Percentiles rank a stretch among this genome's conserved stretches.
Evolutionary conservation across 768 basidiomycete species (phyloP).

Genomic region (Gyrodon lividus): DNA sequence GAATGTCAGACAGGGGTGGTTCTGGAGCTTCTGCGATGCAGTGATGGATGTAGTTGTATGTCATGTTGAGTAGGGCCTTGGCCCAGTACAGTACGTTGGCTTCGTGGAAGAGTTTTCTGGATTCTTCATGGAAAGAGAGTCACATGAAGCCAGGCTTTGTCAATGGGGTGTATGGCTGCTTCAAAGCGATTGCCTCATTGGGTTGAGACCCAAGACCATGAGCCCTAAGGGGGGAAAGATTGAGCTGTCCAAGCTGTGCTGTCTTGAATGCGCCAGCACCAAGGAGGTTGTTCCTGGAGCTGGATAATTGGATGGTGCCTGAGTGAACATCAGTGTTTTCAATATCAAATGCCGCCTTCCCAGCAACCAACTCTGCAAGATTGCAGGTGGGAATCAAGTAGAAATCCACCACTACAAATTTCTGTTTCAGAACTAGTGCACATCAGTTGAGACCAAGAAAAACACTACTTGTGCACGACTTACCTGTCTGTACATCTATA

Average conservation of each 20-base stretch:
- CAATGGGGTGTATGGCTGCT: neutral
- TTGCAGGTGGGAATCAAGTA: no score
- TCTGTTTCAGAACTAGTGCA: no score
- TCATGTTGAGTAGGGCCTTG: constrained; percentile 1
- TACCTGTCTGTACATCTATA: no score
- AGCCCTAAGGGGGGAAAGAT: neutral
- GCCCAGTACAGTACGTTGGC: constrained; percentile 14
- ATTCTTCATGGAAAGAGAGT: neutral
- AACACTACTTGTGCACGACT: no score
- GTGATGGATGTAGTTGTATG: constrained; percentile 6
- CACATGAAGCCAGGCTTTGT: no score
- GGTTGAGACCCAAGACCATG: neutral
- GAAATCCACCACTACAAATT: no score
- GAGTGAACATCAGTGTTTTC: no score
- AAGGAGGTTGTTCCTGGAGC: neutral
- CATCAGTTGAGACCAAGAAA: no score
- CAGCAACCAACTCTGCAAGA: no score
- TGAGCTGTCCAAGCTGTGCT: neutral
- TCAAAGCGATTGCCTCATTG: neutral
- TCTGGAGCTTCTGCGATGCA: neutral
- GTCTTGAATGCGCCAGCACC: constrained; percentile 1
- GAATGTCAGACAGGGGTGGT: constrained; percentile 5
- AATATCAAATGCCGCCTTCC: no score
- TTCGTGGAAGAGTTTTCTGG: neutral
- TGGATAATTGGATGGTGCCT: no score